Percentiles rank a stretch among this genome's conserved stretches.
These are phyloP conservation scores for peach (Prunus persica) DNA, from an alignment of 306 rosid species.

Conservation along the genomic window Prunus_persica_NCBIv2 NC_034010.1:7704501-7705000, in stretches of 20 bases:
- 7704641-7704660: background rate
- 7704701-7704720: background rate
- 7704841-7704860: background rate
- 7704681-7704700: background rate
- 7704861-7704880: background rate
- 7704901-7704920: background rate
- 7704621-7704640: background rate
- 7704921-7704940: background rate
- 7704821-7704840: constrained; percentile 40
- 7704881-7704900: background rate
- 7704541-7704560: constrained; percentile 94
- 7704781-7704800: constrained; percentile 70
- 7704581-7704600: constrained; percentile 41
- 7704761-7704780: constrained; percentile 96
- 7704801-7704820: constrained; percentile 56
- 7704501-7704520: constrained; percentile 96
- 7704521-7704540: constrained; percentile 94
- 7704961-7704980: background rate
- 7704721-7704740: constrained; percentile 73
- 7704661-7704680: background rate
- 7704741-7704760: constrained; percentile 85
- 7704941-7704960: background rate
- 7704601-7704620: constrained; percentile 4
- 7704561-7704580: constrained; percentile 91
- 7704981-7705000: background rate